These are phyloP conservation scores for Rhodotorula sp. DNA, from an alignment of 1,284 basidiomycete species.

Conservation along the genomic window DNA sequence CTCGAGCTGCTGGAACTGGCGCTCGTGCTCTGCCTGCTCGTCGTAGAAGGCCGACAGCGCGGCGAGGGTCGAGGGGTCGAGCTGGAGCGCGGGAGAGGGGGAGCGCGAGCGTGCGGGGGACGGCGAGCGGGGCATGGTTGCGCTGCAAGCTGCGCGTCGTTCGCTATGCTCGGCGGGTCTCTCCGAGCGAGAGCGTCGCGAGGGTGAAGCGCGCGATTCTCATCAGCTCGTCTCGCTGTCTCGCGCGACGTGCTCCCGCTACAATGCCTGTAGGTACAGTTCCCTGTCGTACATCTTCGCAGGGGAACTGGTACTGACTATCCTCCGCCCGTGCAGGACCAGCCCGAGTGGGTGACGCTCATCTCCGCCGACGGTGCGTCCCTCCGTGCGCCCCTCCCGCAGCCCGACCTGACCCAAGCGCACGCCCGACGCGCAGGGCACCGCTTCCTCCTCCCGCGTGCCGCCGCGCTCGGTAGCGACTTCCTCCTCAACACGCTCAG, in stretches of 20 bases:
- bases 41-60: slow-evolving; percentile 46
- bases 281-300: no score
- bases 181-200: background rate
- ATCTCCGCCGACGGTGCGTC: slow-evolving; percentile 33
- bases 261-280: background rate
- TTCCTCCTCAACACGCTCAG: slow-evolving; percentile 35
- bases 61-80: slow-evolving; percentile 49
- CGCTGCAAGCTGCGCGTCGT: background rate
- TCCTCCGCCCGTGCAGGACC: background rate
- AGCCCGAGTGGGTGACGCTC: slow-evolving; percentile 32
- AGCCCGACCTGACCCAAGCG: background rate
- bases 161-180: no score
- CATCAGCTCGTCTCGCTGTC: background rate
- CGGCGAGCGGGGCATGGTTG: background rate
- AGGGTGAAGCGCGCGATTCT: background rate
- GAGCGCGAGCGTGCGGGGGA: background rate
- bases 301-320: background rate
- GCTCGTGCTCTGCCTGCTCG: slow-evolving; percentile 46
- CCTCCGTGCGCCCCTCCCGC: background rate
- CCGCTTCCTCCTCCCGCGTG: slow-evolving; percentile 38
- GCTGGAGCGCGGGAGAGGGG: slow-evolving; percentile 24
- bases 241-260: no score
- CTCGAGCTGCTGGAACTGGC: slow-evolving; percentile 41
- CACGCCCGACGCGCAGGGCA: slow-evolving; percentile 23
- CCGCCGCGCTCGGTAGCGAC: slow-evolving; percentile 33